Percentiles rank a stretch among this genome's conserved stretches.
Evolutionary conservation across 768 basidiomycete genomes (phyloP).

Genomic region (Russula griseocarnosa): DNA sequence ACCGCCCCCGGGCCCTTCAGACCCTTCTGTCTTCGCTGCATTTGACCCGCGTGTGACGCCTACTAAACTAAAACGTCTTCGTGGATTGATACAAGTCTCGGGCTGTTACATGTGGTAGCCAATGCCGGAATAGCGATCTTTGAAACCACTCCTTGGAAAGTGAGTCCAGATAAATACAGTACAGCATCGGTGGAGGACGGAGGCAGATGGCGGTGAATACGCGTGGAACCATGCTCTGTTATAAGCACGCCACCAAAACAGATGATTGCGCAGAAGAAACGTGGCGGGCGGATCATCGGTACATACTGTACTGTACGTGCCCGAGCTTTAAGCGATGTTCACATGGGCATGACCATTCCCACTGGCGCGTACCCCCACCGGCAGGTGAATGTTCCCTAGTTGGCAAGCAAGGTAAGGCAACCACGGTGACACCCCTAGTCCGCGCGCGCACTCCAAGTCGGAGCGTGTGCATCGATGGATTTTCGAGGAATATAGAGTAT

Average conservation of each 20-base stretch:
- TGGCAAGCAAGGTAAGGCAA: slow-evolving; percentile 19
- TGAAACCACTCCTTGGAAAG: slow-evolving; percentile 7
- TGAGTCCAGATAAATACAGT: background rate
- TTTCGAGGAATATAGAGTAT: background rate
- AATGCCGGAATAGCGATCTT: slow-evolving; percentile 19
- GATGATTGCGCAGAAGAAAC: slow-evolving; percentile 28
- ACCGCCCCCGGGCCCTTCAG: no score
- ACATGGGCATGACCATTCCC: no score
- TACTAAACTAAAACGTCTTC: background rate
- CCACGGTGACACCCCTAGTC: background rate
- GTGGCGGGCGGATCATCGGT: slow-evolving; percentile 27
- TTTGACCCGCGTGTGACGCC: background rate
- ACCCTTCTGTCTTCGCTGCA: background rate
- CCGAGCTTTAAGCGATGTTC: background rate
- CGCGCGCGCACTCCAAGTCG: no score
- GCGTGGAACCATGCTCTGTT: slow-evolving; percentile 29
- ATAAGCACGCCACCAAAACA: slow-evolving; percentile 29
- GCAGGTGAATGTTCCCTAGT: slow-evolving; percentile 21
- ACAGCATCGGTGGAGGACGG: slow-evolving; percentile 8
- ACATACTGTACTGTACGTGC: background rate
- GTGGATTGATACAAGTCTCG: background rate
- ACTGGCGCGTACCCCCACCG: no score
- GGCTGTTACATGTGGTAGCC: slow-evolving; percentile 20
- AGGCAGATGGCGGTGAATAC: slow-evolving; percentile 17
- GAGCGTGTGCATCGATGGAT: background rate